Percentiles rank a stretch among this genome's conserved stretches.
Evolutionary conservation across 2,329 filamentous ascomycete species (phyloP).

Genomic region (Aspergillus calidoustus): DNA sequence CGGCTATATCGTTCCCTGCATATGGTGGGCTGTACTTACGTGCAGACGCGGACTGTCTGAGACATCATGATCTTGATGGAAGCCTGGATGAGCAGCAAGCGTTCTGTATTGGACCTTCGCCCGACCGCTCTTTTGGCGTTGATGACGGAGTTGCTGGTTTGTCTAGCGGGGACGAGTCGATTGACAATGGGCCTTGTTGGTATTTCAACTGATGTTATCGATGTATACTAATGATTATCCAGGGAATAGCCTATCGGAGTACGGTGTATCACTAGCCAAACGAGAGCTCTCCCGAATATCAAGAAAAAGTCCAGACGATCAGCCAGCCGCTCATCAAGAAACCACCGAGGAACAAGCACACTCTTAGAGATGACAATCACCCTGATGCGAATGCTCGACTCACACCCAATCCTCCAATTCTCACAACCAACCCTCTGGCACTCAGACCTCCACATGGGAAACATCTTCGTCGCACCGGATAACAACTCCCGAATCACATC

Average conservation of each 20-base stretch:
- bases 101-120: constrained; percentile 1
- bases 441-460: constrained; percentile 30
- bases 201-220: no score
- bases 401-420: constrained; percentile 6
- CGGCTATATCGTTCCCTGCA: constrained; percentile 26
- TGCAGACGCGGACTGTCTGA: not conserved
- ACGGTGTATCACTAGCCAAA: no score
- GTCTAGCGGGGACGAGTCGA: no score
- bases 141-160: no score
- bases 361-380: not conserved
- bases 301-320: no score
- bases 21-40: constrained; percentile 32
- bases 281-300: no score
- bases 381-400: not conserved
- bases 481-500: constrained; percentile 27
- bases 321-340: not conserved
- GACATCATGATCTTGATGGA: not conserved
- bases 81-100: no score
- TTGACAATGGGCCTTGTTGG: no score
- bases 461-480: constrained; percentile 36
- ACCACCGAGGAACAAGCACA: not conserved
- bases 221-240: no score
- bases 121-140: not conserved
- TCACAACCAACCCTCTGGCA: constrained; percentile 30
- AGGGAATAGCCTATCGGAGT: no score